Percentiles rank a stretch among this genome's conserved stretches.
These are phyloP conservation scores for Litchi chinensis DNA, from an alignment of 345 rosid genomes.

Conservation along the genomic window DNA sequence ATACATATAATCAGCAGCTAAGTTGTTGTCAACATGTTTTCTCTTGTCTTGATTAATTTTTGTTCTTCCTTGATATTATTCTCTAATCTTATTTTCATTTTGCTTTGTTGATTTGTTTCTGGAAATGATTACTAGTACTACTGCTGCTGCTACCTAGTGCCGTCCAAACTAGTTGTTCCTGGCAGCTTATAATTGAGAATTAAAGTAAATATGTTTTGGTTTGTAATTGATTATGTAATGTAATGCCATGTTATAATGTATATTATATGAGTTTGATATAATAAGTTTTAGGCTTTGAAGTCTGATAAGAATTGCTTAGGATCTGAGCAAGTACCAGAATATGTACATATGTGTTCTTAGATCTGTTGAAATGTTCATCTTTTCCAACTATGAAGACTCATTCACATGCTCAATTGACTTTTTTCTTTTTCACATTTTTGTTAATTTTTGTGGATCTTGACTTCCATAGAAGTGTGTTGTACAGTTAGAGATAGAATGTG, in stretches of 20 bases:
- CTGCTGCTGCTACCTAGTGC: too few relatives aligned
- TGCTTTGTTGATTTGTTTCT: conserved; percentile 19
- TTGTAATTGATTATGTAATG: conserved; percentile 18
- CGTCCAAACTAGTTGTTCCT: too few relatives aligned
- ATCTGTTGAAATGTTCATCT: conserved; percentile 12
- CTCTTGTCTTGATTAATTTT: conserved; percentile 7
- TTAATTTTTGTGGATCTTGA: not conserved
- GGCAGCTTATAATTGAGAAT: too few relatives aligned
- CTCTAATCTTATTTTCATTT: not conserved
- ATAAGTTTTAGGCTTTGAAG: not conserved
- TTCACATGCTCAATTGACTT: conserved; percentile 29
- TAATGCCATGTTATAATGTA: too few relatives aligned
- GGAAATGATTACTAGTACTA: conserved; percentile 1
- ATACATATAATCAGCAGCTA: not conserved
- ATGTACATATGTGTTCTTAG: not conserved
- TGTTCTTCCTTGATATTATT: not conserved
- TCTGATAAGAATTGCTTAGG: conserved; percentile 23
- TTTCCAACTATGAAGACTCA: conserved; percentile 10
- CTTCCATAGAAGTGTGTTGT: not conserved
- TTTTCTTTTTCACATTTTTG: not conserved
- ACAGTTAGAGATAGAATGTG: too few relatives aligned
- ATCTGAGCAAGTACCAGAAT: conserved; percentile 14
- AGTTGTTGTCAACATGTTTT: not conserved
- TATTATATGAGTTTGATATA: conserved; percentile 12
- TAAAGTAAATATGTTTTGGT: conserved; percentile 16